Percentiles rank a stretch among this genome's conserved stretches.
These are phyloP conservation scores for Vitellaria paradoxa DNA, from an alignment of 179 eudicot genomes.

Conservation along the genomic window DNA sequence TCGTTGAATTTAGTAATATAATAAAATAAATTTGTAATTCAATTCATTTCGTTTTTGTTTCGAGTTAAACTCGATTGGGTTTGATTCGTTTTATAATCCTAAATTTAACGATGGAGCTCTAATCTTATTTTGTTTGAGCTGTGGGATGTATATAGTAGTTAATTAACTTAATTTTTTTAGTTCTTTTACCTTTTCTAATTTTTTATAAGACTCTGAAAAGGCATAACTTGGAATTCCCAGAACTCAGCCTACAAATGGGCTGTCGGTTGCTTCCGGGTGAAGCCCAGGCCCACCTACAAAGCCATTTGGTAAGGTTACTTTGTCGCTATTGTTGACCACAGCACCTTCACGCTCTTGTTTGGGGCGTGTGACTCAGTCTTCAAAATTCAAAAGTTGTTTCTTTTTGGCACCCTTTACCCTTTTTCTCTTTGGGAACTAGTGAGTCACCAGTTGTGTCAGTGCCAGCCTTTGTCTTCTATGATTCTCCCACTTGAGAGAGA, in stretches of 20 bases:
- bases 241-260: not conserved
- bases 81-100: too few relatives aligned
- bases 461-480: constrained; percentile 3
- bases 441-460: not conserved
- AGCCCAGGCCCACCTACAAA: constrained; percentile 9
- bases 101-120: too few relatives aligned
- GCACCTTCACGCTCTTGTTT: not conserved
- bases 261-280: not conserved
- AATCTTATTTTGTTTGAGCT: too few relatives aligned
- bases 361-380: not conserved
- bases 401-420: constrained; percentile 3
- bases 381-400: not conserved
- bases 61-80: too few relatives aligned
- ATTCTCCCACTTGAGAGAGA: not conserved
- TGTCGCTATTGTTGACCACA: not conserved
- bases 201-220: not conserved
- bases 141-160: too few relatives aligned
- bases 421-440: not conserved
- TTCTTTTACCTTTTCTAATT: too few relatives aligned
- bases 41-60: too few relatives aligned
- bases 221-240: not conserved
- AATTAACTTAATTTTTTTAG: too few relatives aligned
- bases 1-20: too few relatives aligned
- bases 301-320: not conserved
- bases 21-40: too few relatives aligned